Conservation (phyloP, 2,329 filamentous ascomycete species). For the Neopestalotiopsis rosae region DNA sequence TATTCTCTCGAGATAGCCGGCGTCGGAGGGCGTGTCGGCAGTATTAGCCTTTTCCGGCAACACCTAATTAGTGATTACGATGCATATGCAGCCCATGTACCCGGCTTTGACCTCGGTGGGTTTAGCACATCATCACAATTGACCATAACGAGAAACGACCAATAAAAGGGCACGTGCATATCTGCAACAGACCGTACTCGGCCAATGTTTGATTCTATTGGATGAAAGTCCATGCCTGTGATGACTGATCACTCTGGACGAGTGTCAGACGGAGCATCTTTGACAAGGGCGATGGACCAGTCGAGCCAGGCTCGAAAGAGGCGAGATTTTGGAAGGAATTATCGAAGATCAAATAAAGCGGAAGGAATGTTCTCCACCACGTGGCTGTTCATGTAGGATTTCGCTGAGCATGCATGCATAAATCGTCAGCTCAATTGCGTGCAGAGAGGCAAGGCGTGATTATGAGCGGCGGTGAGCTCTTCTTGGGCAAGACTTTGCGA, state of each 20-base stretch:
- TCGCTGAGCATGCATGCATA: not conserved
- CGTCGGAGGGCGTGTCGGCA: constrained; percentile 5
- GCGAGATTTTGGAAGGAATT: not conserved
- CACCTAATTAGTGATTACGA: too few species aligned
- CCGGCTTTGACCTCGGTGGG: not conserved
- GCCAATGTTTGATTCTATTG: not conserved
- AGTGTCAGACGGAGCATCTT: not conserved
- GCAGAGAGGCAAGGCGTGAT: not conserved
- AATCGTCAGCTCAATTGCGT: not conserved
- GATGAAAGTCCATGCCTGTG: too few species aligned
- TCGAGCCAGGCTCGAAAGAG: not conserved
- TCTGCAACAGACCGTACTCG: not conserved
- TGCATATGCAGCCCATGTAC: not conserved
- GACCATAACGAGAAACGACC: not conserved
- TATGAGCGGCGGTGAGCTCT: not conserved
- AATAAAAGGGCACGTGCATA: not conserved
- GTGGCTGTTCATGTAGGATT: not conserved
- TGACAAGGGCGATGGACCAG: not conserved
- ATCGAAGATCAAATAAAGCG: not conserved
- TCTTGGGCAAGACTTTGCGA: not conserved
- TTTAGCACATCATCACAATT: not conserved
- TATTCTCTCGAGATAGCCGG: not conserved
- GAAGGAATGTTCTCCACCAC: not conserved
- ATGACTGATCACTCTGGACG: not conserved
- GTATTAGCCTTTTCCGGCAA: not conserved